Evolutionary conservation across 768 basidiomycete species (phyloP), one percentile per base, ranked within the genome.

Genomic region (Glaciozyma antarctica): DNA sequence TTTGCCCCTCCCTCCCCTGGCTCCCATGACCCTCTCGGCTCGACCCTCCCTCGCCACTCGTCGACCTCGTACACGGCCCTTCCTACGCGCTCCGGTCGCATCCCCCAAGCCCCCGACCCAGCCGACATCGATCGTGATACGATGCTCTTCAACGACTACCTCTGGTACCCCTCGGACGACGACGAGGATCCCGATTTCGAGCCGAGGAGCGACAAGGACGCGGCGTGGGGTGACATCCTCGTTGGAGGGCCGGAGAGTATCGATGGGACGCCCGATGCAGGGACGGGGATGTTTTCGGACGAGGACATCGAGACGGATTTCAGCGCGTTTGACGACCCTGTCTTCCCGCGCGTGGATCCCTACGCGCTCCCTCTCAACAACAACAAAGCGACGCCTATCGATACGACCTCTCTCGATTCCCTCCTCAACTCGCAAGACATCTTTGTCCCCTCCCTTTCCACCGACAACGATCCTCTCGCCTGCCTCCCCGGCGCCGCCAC

Each of bases 191-290:
- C 53, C 28, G 53, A 54, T 19, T 54, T 54, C n/a, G 13, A 51
- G n/a, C 49, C 49, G 22, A 51, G n/a, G 24, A 51, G 49, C 49
- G 49, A 51, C 22, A 41, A 41, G 38, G 38, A 41, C 38, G 6
- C 49, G 7, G 12, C 26, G n/a, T 24, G 49, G n/a, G 49, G n/a
- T 2, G 22, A 26, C 49, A 24, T 24, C 24, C 22, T 51, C n/a
- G 71, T 91, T 88, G 45, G 38, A 5, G 49, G 49, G 49, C 26
- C 49, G 49, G 49, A n/a, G n/a, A 51, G 49, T 8, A 26, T 24
- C n/a, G 49, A n/a, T 7, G 13, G 22, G 49, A 24, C 49, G 49
- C 26, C 49, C 24, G 26, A 24, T 10, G 26, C n/a, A 5, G 24
- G 48, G 7, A 21, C 19, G 49, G 49, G 13, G 49, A 51, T 24